Percentiles rank a stretch among this genome's conserved stretches.
These are phyloP conservation scores for Hyaloraphidium curvatum DNA, from an alignment of 192 early-diverging fungal species.

Conservation along the genomic window DNA sequence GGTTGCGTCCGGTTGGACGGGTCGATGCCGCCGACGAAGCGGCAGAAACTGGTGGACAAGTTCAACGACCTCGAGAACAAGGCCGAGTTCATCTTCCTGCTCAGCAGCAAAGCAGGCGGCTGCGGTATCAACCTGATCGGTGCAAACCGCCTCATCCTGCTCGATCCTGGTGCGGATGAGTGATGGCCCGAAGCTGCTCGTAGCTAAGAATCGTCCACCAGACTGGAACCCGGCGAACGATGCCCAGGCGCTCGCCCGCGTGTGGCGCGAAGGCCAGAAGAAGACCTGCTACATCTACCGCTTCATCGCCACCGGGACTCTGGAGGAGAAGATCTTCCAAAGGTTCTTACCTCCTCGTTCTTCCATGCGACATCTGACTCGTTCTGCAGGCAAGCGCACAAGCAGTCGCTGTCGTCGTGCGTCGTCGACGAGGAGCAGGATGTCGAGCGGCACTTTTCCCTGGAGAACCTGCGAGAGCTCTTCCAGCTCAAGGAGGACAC, in stretches of 20 bases:
- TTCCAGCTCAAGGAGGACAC: conserved; percentile 61
- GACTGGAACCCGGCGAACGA: conserved; percentile 98
- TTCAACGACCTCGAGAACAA: conserved; percentile 67
- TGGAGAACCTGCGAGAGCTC: conserved; percentile 70
- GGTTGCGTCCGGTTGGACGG: conserved; percentile 76
- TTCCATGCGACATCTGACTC: not conserved
- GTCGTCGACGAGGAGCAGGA: conserved; percentile 90
- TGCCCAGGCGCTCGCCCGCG: conserved; percentile 37
- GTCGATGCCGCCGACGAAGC: conserved; percentile 71
- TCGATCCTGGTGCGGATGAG: conserved; percentile 31
- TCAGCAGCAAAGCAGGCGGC: conserved; percentile 95
- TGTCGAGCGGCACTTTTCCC: conserved; percentile 84
- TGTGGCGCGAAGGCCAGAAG: conserved; percentile 37
- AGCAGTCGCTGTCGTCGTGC: conserved; percentile 64
- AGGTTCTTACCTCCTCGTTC: conserved; percentile 37
- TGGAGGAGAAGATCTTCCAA: conserved; percentile 99
- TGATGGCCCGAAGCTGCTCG: not conserved
- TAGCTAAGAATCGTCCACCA: not conserved
- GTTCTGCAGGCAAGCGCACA: conserved; percentile 31
- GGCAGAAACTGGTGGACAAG: conserved; percentile 84
- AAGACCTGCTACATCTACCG: conserved; percentile 90
- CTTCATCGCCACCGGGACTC: conserved; percentile 90
- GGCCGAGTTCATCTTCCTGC: conserved; percentile 76
- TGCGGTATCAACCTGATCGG: conserved; percentile 98
- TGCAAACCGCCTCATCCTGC: conserved; percentile 86